Evolutionary conservation across 179 eudicot species (phyloP).

Genomic region (Beta macrorhiza): DNA sequence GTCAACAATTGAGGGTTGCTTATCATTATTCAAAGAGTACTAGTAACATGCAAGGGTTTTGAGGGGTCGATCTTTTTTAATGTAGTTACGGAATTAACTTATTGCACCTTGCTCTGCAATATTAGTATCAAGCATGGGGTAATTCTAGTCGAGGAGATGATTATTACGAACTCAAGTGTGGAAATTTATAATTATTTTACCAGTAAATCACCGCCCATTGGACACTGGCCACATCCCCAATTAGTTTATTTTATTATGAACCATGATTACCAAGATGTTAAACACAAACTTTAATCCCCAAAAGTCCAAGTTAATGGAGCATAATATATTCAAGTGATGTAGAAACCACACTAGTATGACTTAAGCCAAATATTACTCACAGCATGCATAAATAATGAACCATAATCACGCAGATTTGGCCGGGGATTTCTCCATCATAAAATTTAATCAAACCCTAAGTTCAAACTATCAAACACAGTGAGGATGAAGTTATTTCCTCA

Average conservation of each 20-base stretch:
- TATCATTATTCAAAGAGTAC: too few species aligned
- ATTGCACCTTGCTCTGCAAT: background rate
- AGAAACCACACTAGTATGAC: conserved; percentile 6
- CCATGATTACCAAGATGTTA: conserved; percentile 26
- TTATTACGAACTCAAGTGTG: conserved; percentile 20
- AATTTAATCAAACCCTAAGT: conserved; percentile 4
- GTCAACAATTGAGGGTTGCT: too few species aligned
- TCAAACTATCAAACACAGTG: background rate
- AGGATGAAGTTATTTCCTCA: background rate
- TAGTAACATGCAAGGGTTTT: too few species aligned
- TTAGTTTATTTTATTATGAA: conserved; percentile 17
- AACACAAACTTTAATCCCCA: conserved; percentile 10
- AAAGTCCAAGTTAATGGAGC: conserved; percentile 18
- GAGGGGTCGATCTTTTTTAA: too few species aligned
- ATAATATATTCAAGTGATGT: conserved; percentile 11
- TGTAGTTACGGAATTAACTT: too few species aligned
- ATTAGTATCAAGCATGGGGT: background rate
- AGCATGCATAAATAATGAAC: conserved; percentile 28
- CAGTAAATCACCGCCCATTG: conserved; percentile 23
- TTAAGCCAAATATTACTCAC: background rate
- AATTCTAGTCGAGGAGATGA: conserved; percentile 19
- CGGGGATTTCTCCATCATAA: conserved; percentile 27
- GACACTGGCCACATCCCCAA: conserved; percentile 15
- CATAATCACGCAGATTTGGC: conserved; percentile 31
- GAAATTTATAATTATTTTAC: background rate